Evolutionary conservation across 2,329 filamentous ascomycete species (phyloP).

Genomic region (Fusarium sp.): DNA sequence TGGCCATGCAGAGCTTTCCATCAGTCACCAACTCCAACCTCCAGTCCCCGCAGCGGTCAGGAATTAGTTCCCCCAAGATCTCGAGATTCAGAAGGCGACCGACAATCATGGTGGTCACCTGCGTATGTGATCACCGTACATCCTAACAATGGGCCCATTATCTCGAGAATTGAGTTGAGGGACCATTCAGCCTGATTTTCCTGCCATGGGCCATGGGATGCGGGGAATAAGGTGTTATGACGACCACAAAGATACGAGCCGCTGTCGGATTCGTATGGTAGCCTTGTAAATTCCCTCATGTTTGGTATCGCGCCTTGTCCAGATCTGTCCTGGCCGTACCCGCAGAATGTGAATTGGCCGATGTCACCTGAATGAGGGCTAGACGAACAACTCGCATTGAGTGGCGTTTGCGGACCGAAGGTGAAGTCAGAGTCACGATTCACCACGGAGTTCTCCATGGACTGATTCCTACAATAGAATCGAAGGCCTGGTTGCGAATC

Average conservation of each 20-base stretch:
- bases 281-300: slow-evolving; percentile 36
- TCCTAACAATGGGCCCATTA: slow-evolving; percentile 2
- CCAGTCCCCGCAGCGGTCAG: slow-evolving; percentile 4
- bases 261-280: slow-evolving; percentile 30
- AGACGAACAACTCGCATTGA: slow-evolving; percentile 10
- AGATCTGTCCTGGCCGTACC: slow-evolving; percentile 25
- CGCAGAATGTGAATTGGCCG: slow-evolving; percentile 26
- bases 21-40: background rate
- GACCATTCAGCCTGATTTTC: slow-evolving; percentile 33
- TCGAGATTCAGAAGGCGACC: slow-evolving; percentile 1
- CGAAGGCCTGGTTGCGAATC: slow-evolving; percentile 12
- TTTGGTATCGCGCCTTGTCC: slow-evolving; percentile 21
- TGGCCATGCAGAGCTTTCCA: slow-evolving; percentile 10
- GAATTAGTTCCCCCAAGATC: slow-evolving; percentile 7
- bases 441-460: slow-evolving; percentile 17
- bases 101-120: background rate
- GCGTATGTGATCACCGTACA: background rate
- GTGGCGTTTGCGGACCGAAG: background rate
- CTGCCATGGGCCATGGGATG: slow-evolving; percentile 12
- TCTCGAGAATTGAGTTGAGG: background rate
- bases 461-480: background rate
- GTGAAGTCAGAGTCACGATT: background rate
- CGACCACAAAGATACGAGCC: slow-evolving; percentile 29
- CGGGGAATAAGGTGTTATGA: slow-evolving; percentile 20
- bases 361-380: slow-evolving; percentile 25